phyloP scores from a whole-genome alignment of 345 rosid genomes.

The Chamaenerion angustifolium region DNA sequence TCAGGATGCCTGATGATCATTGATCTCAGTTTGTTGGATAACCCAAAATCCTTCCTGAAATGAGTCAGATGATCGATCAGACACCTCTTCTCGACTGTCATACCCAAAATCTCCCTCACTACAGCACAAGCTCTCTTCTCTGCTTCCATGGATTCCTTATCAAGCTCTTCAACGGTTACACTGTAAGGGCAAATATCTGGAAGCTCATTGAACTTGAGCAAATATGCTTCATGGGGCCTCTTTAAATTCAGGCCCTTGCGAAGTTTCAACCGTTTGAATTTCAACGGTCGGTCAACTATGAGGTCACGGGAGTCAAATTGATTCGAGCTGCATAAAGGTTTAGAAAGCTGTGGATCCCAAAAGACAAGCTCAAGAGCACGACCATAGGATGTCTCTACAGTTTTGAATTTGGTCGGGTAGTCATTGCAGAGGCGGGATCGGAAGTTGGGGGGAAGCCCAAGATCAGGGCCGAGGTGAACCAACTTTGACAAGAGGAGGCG shows the following conservation, averaged over 20 bases:
- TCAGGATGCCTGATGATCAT: constrained; percentile 78
- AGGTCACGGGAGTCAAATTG: constrained; percentile 17
- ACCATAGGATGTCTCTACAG: constrained; percentile 66
- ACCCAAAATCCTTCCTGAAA: constrained; percentile 68
- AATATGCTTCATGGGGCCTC: constrained; percentile 41
- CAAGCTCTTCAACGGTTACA: constrained; percentile 25
- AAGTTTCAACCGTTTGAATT: constrained; percentile 64
- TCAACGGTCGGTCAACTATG: constrained; percentile 79
- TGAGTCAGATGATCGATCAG: constrained; percentile 76
- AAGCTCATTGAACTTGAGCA: constrained; percentile 52
- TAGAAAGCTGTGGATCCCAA: constrained; percentile 56
- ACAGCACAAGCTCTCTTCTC: constrained; percentile 78
- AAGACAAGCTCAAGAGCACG: constrained; percentile 75
- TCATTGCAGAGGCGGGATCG: constrained; percentile 79
- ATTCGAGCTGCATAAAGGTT: constrained; percentile 25
- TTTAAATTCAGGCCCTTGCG: constrained; percentile 66
- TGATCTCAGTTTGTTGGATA: constrained; percentile 58
- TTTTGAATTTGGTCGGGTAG: constrained; percentile 57
- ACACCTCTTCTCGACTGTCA: constrained; percentile 65
- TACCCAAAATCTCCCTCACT: constrained; percentile 54
- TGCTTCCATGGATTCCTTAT: constrained; percentile 44
- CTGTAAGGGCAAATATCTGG: constrained; percentile 63
- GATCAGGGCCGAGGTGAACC: constrained; percentile 77
- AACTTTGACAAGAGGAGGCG: constrained; percentile 66
- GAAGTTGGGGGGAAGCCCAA: constrained; percentile 82